Evolutionary conservation across 2,329 filamentous ascomycete genomes (phyloP).

Genomic region (Aspergillus sp.): DNA sequence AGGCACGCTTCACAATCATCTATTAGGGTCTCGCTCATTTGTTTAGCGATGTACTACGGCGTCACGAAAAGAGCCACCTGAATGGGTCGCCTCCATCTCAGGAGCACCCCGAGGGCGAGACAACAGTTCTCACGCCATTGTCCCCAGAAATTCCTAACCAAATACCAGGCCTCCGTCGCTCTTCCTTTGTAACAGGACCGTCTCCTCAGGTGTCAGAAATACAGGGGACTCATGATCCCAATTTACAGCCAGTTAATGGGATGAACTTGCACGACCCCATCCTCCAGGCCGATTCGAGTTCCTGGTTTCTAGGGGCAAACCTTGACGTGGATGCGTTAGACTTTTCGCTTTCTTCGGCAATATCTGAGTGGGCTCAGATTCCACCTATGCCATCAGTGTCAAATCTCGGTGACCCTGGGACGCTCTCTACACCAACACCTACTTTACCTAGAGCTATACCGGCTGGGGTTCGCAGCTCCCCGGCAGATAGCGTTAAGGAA

Average conservation of each 20-base stretch:
- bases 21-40: neutral
- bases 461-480: too few species aligned
- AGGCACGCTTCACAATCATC: neutral
- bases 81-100: neutral
- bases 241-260: neutral
- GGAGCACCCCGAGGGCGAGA: neutral
- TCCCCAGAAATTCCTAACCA: neutral
- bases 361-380: too few species aligned
- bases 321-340: conserved; percentile 19
- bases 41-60: conserved; percentile 10
- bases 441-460: too few species aligned
- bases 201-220: neutral
- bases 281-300: conserved; percentile 4
- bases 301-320: conserved; percentile 19
- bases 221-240: neutral
- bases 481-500: too few species aligned
- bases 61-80: conserved; percentile 16
- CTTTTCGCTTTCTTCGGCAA: too few species aligned
- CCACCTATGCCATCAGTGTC: too few species aligned
- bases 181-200: neutral
- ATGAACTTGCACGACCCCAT: conserved; percentile 8
- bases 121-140: neutral
- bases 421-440: too few species aligned
- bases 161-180: neutral
- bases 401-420: too few species aligned